phyloP scores from a whole-genome alignment of 345 rosid species.

The Kandelia obovata region DNA sequence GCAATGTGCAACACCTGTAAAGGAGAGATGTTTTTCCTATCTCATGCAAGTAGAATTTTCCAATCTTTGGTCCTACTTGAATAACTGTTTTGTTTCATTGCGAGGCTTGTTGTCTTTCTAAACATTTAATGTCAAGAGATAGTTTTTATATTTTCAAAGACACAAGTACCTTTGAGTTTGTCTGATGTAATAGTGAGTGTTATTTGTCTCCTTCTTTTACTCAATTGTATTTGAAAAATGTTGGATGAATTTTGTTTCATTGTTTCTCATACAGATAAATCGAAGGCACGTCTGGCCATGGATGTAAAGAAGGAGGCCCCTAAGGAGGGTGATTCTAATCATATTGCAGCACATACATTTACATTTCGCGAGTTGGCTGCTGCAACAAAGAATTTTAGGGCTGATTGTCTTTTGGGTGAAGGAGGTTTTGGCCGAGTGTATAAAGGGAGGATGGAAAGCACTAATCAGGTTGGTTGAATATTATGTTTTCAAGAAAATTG shows the following conservation, averaged over 20 bases:
- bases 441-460: slow-evolving; percentile 56
- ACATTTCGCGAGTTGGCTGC: slow-evolving; percentile 66
- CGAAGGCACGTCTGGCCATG: slow-evolving; percentile 17
- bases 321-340: slow-evolving; percentile 44
- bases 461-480: slow-evolving; percentile 50
- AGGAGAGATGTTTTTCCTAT: too few relatives aligned
- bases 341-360: slow-evolving; percentile 68
- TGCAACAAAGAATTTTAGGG: slow-evolving; percentile 75
- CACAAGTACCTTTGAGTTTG: too few relatives aligned
- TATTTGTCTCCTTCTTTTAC: background rate
- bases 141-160: too few relatives aligned
- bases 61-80: too few relatives aligned
- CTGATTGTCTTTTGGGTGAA: slow-evolving; percentile 18
- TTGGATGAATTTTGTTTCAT: too few relatives aligned
- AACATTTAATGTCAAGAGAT: too few relatives aligned
- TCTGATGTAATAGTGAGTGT: background rate
- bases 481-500: slow-evolving; percentile 8
- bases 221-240: too few relatives aligned
- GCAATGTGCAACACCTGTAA: too few relatives aligned
- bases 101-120: too few relatives aligned
- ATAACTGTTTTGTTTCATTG: too few relatives aligned
- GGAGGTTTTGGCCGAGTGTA: slow-evolving; percentile 89
- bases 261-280: slow-evolving; percentile 35
- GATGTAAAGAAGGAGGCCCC: slow-evolving; percentile 31
- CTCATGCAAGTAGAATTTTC: too few relatives aligned